Evolutionary conservation across 768 basidiomycete genomes (phyloP), one percentile per base, ranked within the genome.

Genomic region (Amanita jacksonii): DNA sequence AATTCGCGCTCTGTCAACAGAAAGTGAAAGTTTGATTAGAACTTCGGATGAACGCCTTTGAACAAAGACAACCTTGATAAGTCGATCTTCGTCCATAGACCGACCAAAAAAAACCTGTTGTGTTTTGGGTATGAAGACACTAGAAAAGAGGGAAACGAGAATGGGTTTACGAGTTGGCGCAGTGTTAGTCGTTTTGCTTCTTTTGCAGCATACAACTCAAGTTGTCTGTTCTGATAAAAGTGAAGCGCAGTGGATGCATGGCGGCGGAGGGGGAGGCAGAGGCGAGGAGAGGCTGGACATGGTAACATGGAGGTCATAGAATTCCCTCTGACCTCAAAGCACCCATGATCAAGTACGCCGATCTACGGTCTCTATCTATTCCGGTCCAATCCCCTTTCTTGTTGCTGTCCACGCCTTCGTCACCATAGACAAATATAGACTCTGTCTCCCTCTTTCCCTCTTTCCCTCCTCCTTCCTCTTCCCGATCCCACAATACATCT

Each of bases 91-190:
- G 51, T 79, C 80, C 76, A 90, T 87, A 35, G 76, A 76, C 25
- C 85, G 78, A n/a, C 88, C 88, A 54, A 80, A 90, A 60, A 85
- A 91, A 12, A 88, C 79, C 88, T 91, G n/a, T n/a, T n/a, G 43
- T 24, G 3, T 12, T 5, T 5, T 20, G 18, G 15, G n/a, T n/a
- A 45, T 32, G 15, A 37, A 43, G 8, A 31, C 4, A 44, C 24
- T 31, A 6, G 22, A 4, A 40, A 45, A 43, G 15, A 46, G 10
- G 6, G 22, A 19, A 53, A 67, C 45, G 24, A 13, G 38, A 41
- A 18, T 10, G 27, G 8, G 27, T 28, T 35, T 64, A 90, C 87
- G 53, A 91, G 73, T 55, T 91, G 88, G 50, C 88, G 69, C 28
- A 91, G 66, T 8, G 84, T 84, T 52, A 91, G 63, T 46, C 79